phyloP scores from a whole-genome alignment of 2,329 filamentous ascomycete genomes.

The Ophiostoma sp. region DNA sequence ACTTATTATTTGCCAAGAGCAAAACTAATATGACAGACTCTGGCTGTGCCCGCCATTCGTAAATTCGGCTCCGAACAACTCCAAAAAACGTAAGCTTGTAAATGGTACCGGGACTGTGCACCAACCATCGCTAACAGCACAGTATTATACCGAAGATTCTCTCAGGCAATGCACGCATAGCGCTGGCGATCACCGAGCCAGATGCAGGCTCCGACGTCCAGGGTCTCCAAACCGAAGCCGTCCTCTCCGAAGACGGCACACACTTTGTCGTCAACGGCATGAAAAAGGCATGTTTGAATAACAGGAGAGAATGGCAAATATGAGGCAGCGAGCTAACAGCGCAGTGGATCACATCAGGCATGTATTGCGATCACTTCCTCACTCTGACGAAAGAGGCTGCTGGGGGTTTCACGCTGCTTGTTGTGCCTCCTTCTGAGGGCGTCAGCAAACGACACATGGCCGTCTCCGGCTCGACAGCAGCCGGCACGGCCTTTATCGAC shows the following conservation, averaged over 20 bases:
- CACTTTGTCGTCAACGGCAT: slow-evolving; percentile 1
- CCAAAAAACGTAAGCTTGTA: not conserved
- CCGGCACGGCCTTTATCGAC: slow-evolving; percentile 1
- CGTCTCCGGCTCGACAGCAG: slow-evolving; percentile 3
- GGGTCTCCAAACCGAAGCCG: not conserved
- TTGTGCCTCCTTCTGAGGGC: not conserved
- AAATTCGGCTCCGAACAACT: not conserved
- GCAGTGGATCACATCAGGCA: not conserved
- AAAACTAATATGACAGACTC: not conserved
- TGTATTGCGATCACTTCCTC: slow-evolving; percentile 4
- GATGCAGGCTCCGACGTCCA: not conserved
- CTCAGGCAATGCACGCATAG: not conserved
- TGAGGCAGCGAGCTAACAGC: no score
- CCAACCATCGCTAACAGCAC: not conserved
- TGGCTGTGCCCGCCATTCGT: not conserved
- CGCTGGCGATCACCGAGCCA: slow-evolving; percentile 2
- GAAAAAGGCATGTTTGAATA: not conserved
- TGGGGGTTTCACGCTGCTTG: not conserved
- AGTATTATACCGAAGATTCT: not conserved
- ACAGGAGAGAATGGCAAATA: no score
- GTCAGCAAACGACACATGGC: slow-evolving; percentile 3
- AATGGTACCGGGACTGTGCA: not conserved
- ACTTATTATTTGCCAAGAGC: not conserved
- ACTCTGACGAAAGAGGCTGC: not conserved
- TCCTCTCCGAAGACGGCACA: not conserved